Percentiles rank a stretch among this genome's conserved stretches.
These are phyloP conservation scores for Themeda triandra DNA, from an alignment of 176 grass and related monocot genomes.

Conservation along the genomic window DNA sequence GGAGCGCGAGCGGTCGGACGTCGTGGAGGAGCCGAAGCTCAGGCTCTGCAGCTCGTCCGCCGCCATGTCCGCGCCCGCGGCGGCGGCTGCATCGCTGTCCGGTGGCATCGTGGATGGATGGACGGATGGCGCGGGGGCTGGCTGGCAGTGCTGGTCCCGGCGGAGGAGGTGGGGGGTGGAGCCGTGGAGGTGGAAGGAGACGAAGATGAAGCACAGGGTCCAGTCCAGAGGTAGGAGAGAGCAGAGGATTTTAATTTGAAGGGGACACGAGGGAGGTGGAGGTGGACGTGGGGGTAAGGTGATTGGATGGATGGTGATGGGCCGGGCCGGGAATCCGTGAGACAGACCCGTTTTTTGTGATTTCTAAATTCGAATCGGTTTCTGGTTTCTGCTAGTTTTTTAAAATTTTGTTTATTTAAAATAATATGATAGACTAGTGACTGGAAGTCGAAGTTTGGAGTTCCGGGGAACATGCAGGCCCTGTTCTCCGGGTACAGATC, in stretches of 20 bases:
- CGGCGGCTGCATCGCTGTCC: neutral
- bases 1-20: constrained; percentile 67
- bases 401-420: neutral
- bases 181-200: neutral
- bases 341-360: neutral
- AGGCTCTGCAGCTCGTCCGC: constrained; percentile 92
- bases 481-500: neutral
- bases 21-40: constrained; percentile 95
- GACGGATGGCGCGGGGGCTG: too few relatives aligned
- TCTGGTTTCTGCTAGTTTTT: neutral
- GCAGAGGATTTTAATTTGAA: constrained; percentile 44
- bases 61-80: neutral
- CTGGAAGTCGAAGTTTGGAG: neutral
- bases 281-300: neutral
- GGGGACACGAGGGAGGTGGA: constrained; percentile 17
- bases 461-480: neutral
- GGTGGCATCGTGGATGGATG: constrained; percentile 24
- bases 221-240: neutral
- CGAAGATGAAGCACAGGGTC: neutral
- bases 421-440: neutral
- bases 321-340: constrained; percentile 51
- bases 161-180: too few relatives aligned
- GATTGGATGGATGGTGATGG: constrained; percentile 30
- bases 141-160: too few relatives aligned
- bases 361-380: neutral